A percentile compares a stretch with the other conserved stretches of the same genome.
Evolutionary conservation across 768 basidiomycete species (phyloP).

Genomic region (Suillus luteus): DNA sequence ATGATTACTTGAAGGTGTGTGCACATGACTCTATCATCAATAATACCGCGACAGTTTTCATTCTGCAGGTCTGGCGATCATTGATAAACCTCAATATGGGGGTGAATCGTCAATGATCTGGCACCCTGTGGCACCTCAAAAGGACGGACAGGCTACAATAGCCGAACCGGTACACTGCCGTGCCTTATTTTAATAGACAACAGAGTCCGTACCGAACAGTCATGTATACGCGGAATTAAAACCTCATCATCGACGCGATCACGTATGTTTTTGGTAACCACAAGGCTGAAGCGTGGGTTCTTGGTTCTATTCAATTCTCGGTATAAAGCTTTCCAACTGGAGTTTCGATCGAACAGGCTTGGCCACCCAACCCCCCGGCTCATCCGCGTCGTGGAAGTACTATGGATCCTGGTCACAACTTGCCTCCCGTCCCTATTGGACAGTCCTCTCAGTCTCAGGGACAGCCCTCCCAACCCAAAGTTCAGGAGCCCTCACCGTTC

Average conservation of each 20-base stretch:
- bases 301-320: not conserved
- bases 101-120: not conserved
- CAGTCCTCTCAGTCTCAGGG: slow-evolving; percentile 9
- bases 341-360: not conserved
- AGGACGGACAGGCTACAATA: not conserved
- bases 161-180: not conserved
- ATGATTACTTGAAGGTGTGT: no score
- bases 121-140: not conserved
- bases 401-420: slow-evolving; percentile 21
- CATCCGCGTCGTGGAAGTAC: not conserved
- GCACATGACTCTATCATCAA: no score
- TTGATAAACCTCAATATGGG: not conserved
- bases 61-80: no score
- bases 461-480: not conserved
- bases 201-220: slow-evolving; percentile 9
- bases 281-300: not conserved
- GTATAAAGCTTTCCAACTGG: slow-evolving; percentile 6
- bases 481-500: not conserved
- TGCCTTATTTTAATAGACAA: slow-evolving; percentile 10
- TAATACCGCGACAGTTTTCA: no score
- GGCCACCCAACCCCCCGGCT: not conserved
- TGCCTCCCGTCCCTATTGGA: not conserved
- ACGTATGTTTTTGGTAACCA: not conserved
- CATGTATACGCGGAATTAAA: slow-evolving; percentile 1
- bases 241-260: not conserved